Evolutionary conservation across 352 stramenopile genomes (phyloP), one percentile per base, ranked within the genome.

Genomic region (Globisporangium megalacanthum): DNA sequence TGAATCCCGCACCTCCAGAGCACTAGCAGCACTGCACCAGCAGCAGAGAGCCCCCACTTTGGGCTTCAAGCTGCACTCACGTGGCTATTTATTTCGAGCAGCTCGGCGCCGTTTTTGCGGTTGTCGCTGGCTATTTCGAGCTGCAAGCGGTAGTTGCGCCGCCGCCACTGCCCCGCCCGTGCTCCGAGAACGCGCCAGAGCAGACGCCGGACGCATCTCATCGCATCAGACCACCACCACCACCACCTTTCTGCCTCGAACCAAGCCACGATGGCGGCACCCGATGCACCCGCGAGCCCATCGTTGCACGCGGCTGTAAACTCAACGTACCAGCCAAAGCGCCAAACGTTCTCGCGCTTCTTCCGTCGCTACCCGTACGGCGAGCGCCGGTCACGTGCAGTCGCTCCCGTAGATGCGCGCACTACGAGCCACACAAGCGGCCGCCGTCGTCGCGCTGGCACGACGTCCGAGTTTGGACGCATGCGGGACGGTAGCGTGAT

Each of bases 341-440:
- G 69, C 7, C 77, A 75, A 52, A 85, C 69, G 14, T 67, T 88
- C 39, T 76, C 77, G 10, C 70, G 73, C 3, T 87, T 89, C 62
- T 73, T 89, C 39, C 65, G 69, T 11, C 72, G 70, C 49, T 86
- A 78, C 19, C 72, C 75, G 58, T 92, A 88, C 55, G 67, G 73
- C 36, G 77, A 88, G 58, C 66, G 72, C 6, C 76, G 76, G 6
- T 89, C 79, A 0, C 70, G 78, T 15, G 75, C 82, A 4, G 79
- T 90, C 0, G 82, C 72, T 0, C 78, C 82, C 0, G 76, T 76
- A 0, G 81, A 89, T 49, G 64, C 56, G 11, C 44, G 42, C n/a
- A 29, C 25, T 29, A 63, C 58, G 42, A 31, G 36, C 1, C n/a
- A 60, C 0, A 29, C 25, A 29, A 29, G 25, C 25, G 25, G 25